Evolutionary conservation across 192 early-diverging fungal genomes (phyloP).

Genomic region (Coemansia sp.): DNA sequence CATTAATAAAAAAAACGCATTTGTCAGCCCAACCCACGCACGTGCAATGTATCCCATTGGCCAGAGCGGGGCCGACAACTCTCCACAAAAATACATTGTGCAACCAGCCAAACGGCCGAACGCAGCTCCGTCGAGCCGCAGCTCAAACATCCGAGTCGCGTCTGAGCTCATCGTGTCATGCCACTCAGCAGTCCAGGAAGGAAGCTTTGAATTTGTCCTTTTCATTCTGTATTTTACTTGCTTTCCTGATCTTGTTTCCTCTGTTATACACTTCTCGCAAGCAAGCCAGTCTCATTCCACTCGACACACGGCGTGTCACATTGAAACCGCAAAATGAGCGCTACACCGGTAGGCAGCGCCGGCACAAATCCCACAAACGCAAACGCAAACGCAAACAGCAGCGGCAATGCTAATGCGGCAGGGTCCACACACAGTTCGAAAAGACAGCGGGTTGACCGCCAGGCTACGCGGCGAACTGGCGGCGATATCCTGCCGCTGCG

Average conservation of each 20-base stretch:
- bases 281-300: not conserved
- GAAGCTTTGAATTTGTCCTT: not conserved
- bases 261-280: not conserved
- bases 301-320: constrained; percentile 10
- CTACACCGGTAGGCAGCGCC: constrained; percentile 17
- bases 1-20: not conserved
- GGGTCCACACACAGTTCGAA: constrained; percentile 12
- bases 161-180: not conserved
- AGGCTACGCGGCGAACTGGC: constrained; percentile 10
- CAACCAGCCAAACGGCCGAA: too few species aligned
- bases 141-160: not conserved
- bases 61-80: constrained; percentile 1
- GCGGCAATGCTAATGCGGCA: not conserved
- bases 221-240: not conserved
- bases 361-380: constrained; percentile 6
- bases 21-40: constrained; percentile 7
- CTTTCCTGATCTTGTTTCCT: not conserved
- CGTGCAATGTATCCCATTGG: constrained; percentile 19
- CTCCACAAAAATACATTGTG: not conserved
- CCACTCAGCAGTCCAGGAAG: not conserved
- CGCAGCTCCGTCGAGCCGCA: too few species aligned
- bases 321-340: constrained; percentile 23
- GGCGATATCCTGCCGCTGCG: constrained; percentile 38
- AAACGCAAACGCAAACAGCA: constrained; percentile 6
- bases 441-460: constrained; percentile 20